Evolutionary conservation across 805 yeast genomes (phyloP), one percentile per base, ranked within the genome.

Genomic region (Candida bentonensis): DNA sequence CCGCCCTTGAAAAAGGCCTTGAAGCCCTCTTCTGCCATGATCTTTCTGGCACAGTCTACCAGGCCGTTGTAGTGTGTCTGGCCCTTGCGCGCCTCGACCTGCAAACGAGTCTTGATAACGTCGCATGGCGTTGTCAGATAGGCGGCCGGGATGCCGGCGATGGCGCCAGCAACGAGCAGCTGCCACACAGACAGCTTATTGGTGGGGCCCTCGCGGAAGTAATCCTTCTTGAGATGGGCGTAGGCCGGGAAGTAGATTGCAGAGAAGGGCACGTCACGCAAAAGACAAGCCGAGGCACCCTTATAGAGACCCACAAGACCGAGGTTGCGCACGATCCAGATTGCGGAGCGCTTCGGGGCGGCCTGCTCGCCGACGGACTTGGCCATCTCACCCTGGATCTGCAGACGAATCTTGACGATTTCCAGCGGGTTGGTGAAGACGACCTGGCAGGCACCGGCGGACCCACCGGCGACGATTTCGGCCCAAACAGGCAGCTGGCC

Each of bases 141-240:
- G 9, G 97, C 97, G 23, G 97, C 94, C 7, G 98, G 98, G 69
- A 94, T 86, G 59, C 97, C 98, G 13, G 98, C 97, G 50, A 88
- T 60, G 9, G 95, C 96, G 63, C 98, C 98, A 48, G 94, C 76
- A 3, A 76, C 61, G 48, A 89, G 73, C 51, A 92, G 68, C 63
- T 89, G 95, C 82, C 89, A 79, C 23, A 94, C 76, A 49, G 76
- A 77, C 48, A 88, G 73, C 49, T 73, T 70, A 53, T 78, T 73
- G 45, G 70, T 70, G 3, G 95, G 94, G 56, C 89, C 94, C 58
- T 82, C 87, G 44, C 81, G 74, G 63, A 88, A 88, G 50, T 84
- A 57, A 54, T 78, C 77, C 63, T 76, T 79, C 64, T 92, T 92
- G 52, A 89, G 72, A 63, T 89, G 94, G 33, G 96, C 95, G 65